Conservation (phyloP, 2,329 filamentous ascomycete species). For the Ceratocystis ficicola region DNA sequence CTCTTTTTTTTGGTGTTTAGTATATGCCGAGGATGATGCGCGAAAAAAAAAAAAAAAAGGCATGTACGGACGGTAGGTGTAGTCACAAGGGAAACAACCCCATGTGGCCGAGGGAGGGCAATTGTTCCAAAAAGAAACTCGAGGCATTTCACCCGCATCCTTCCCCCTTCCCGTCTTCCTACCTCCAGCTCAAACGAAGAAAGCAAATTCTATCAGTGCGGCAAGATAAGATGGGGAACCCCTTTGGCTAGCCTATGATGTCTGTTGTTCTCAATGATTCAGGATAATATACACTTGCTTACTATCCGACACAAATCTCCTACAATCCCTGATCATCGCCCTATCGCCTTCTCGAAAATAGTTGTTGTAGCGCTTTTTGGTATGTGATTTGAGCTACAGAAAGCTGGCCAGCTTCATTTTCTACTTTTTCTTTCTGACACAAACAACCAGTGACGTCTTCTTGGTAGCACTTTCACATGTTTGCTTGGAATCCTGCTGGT, state of each 20-base stretch:
- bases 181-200: background rate
- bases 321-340: no score
- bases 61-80: background rate
- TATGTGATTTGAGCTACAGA: no score
- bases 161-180: background rate
- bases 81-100: slow-evolving; percentile 8
- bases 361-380: no score
- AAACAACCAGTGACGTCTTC: background rate
- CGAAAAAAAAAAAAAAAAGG: slow-evolving; percentile 7
- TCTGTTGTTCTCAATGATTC: no score
- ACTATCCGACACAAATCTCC: no score
- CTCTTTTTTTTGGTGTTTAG: background rate
- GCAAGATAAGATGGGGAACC: background rate
- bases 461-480: background rate
- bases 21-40: slow-evolving; percentile 5
- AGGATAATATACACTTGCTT: no score
- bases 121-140: background rate
- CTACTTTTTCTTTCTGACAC: background rate
- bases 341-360: no score
- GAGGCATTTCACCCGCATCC: background rate
- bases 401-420: no score
- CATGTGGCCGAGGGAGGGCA: slow-evolving; percentile 11
- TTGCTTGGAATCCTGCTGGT: background rate
- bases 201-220: background rate
- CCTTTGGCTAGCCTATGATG: background rate